Evolutionary conservation across 2,329 filamentous ascomycete species (phyloP), one percentile per base, ranked within the genome.

Genomic region (Fusarium agapanthi): DNA sequence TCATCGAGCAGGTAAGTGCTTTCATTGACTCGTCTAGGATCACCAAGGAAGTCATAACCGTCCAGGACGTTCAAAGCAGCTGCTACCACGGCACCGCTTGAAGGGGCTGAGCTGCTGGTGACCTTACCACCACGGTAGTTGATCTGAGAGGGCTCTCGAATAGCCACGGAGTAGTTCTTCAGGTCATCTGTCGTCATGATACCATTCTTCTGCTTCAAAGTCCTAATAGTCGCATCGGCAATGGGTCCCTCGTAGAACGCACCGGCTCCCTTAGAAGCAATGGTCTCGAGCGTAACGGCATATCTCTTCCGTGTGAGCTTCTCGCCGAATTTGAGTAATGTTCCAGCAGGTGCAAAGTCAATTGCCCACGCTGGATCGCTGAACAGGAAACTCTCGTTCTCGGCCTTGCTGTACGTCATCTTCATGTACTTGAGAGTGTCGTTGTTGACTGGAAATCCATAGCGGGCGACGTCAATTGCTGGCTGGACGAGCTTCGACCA

Each of bases 1-100:
- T 97, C 94, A 71, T 95, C 91, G n/a, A 97, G 83, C 0, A 92
- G 86, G 79, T 97, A 94, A 0, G 92, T 93, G 43, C 90, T 93
- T 1, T 94, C 79, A 71, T 88, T 87, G 53, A 84, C 83, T 6
- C 84, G 82, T 3, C 84, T 81, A 4, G 86, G 81, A 18, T 89
- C 83, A 24, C 89, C 90, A 53, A 95, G 90, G 28, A 85, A 85
- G 0, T 88, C 83, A 77, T 94, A 97, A 0, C 92, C 92, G 68
- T 91, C 87, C 45, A 95, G 82, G 30, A 91, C 92, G 65, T 96
- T 97, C 75, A 97, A 81, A 0, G 90, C 87, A n/a, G 89, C 89
- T 67, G 95, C 82, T 0, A 90, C 91, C 1, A 97, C 92, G 6
- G 87, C 86, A 8, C 95, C 94, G 48, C 92, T 90, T 0, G 91